Base-by-base conservation (phyloP, 306 rosid genomes). In the Bauhinia variegata region DNA sequence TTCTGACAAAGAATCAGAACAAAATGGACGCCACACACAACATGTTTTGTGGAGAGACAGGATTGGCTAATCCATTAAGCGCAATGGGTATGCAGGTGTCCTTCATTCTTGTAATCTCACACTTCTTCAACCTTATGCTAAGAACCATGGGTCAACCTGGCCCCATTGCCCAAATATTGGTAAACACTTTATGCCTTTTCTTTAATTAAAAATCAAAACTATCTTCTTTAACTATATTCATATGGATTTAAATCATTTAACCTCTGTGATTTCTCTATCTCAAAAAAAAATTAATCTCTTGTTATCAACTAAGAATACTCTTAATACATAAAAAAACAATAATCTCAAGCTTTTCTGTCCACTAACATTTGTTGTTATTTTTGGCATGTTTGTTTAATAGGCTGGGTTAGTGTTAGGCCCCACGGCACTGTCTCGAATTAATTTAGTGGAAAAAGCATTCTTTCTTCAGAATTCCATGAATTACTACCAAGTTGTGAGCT, bases 71-170 rank as follows among this genome's bases (percentile, higher is more conserved):
- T 70, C 97, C 96, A n/a, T 66, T 93, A 1, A 79, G 81, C 18
- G 86, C 98, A 28, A 89, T 93, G 96, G 93, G 96, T 41, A 74
- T 89, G 85, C 98, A 93, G 52, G 87, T 88, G 23, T 65, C 96
- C 0, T 79, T 86, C 84, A 89, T 93, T 75, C 98, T 93, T 38
- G 98, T 93, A 75, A 83, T 89, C 19, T 93, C 98, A 37, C 97
- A 89, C 61, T 68, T 89, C 70, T 93, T 93, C 72, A 88, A 93
- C 58, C 75, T 93, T 47, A 51, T 93, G 23, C 93, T 93, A 67
- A 89, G 81, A 62, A 71, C 87, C 37, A 28, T 88, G 5, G 96
- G 98, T 33, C 98, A 93, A 63, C 89, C 98, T 11, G 98, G 98
- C 11, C 86, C 96, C 65, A 82, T 93, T 55, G 91, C 97, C 18